Base-by-base conservation (phyloP, 768 basidiomycete genomes). In the Melanogaster broomeanus region DNA sequence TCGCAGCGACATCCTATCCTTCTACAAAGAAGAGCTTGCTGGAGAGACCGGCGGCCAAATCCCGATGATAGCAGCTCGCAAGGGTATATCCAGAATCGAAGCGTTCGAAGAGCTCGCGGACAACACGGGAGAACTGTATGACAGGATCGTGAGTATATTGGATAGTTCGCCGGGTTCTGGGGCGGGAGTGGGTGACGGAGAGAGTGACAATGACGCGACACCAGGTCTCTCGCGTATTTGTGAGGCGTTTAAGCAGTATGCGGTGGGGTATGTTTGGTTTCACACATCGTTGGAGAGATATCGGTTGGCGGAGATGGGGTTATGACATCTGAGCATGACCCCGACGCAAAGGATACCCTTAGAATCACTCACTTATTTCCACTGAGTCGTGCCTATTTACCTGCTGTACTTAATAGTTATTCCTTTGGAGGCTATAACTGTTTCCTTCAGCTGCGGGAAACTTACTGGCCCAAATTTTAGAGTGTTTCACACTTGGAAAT, bases 1-100 rank as follows among this genome's bases (percentile, higher is more conserved):
- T 21, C n/a, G n/a, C n/a, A 76, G 74, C 49, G 74, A 77, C 31
- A 57, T 76, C 25, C 55, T 75, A 2, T 75, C 70, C 0, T 76
- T 76, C 48, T 72, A 76, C 51, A 68, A 77, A 50, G 76, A 77
- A 62, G 75, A 76, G 45, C 47, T 62, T 2, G 62, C 47, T 0
- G 68, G 65, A 3, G 76, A 76, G 45, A 50, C 53, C 5, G 62
- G 65, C 31, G 76, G 75, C 49, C 69, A 62, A 24, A 56, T 75
- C 30, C 73, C 75, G 1, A 52, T 62, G 15, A 48, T 68, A 0
- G 73, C 74, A 0, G 52, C 55, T 11, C 60, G 53, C 24, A 49
- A 56, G 3, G 51, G 57, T 3, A 42, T 48, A 7, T 55, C 65
- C 4, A 74, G 73, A 48, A 40, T 65, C 42, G 65, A 68, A 8